Base-by-base conservation (phyloP, 1,139 yeast species). In the Trichomonascaceae sp. region DNA sequence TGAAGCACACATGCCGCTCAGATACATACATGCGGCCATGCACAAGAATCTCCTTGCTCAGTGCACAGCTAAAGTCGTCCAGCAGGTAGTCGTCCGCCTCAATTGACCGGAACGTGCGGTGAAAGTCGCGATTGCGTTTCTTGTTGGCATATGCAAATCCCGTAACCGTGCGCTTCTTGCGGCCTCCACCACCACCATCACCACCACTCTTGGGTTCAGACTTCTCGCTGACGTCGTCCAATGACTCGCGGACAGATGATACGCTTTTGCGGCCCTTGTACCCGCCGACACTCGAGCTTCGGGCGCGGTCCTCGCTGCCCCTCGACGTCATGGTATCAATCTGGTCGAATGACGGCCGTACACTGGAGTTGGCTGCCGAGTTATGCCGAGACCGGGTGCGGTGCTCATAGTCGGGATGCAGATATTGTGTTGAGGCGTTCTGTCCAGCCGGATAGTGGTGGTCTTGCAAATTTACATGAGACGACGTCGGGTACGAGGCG, bases 1-100 rank as follows among this genome's bases (percentile, higher is more conserved):
- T 79, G 62, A 92, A 92, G 52, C 96, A 84, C 2, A 89, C 55
- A 47, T 78, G 74, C 39, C 71, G 70, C 46, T 82, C 93, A 15
- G 94, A 75, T 2, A 92, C 70, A 52, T 84, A 92, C 22, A 89
- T 51, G 35, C 94, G 65, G 5, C 99, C 99, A 47, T 92, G 98
- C n/a, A 85, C 62, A 16, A 89, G 60, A 34, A 89, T 84, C 40
- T 89, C 97, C 38, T 85, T 64, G 46, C 89, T 79, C 39, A 89
- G 57, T 0, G 97, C 96, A 60, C 97, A 89, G 29, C 87, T 74
- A 49, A 77, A 85, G 50, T 84, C 95, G 46, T 80, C 94, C 16
- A 87, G 51, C 15, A 89, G 60, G 36, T 79, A 62, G 51, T 85
- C 96, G 27, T 75, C 69, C 27, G 64, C 56, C 17, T 89, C 85